These are phyloP conservation scores for Begonia fuchsioides DNA, from an alignment of 306 rosid genomes.

Conservation along the genomic window DNA sequence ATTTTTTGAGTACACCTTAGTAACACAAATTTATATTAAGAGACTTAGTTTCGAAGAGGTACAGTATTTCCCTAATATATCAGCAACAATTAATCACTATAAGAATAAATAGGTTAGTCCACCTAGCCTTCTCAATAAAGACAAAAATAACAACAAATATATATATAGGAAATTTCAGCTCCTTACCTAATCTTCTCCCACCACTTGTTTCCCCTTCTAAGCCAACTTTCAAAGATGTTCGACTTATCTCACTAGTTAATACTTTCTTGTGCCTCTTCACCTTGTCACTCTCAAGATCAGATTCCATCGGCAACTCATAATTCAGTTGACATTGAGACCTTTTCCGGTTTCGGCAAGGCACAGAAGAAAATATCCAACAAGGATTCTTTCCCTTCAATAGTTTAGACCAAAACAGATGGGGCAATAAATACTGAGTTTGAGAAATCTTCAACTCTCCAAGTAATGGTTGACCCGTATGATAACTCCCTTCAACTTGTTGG, in stretches of 20 bases:
- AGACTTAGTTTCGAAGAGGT: too few relatives aligned
- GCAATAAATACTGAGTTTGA: conserved; percentile 26
- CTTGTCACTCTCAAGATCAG: conserved; percentile 25
- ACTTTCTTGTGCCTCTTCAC: conserved; percentile 51
- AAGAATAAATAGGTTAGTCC: neutral
- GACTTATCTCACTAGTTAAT: conserved; percentile 19
- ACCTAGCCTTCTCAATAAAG: conserved; percentile 2
- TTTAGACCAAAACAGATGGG: conserved; percentile 53
- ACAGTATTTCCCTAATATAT: neutral
- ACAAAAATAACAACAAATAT: conserved; percentile 6
- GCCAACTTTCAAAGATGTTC: conserved; percentile 22
- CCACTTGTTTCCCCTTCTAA: conserved; percentile 18
- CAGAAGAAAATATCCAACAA: conserved; percentile 46
- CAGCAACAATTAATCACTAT: conserved; percentile 1
- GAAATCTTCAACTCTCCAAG: conserved; percentile 32
- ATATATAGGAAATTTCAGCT: conserved; percentile 6
- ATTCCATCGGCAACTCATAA: conserved; percentile 19
- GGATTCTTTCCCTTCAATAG: conserved; percentile 54
- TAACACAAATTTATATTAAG: conserved; percentile 2
- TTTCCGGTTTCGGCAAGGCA: conserved; percentile 62
- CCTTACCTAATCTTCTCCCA: conserved; percentile 45
- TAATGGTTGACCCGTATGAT: conserved; percentile 28
- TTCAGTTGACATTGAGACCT: conserved; percentile 21
- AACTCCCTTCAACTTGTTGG: conserved; percentile 47
- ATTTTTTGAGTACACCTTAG: conserved; percentile 14